These are phyloP conservation scores for Rhodotorula sp. DNA, from an alignment of 1,284 basidiomycete species.

Conservation along the genomic window DNA sequence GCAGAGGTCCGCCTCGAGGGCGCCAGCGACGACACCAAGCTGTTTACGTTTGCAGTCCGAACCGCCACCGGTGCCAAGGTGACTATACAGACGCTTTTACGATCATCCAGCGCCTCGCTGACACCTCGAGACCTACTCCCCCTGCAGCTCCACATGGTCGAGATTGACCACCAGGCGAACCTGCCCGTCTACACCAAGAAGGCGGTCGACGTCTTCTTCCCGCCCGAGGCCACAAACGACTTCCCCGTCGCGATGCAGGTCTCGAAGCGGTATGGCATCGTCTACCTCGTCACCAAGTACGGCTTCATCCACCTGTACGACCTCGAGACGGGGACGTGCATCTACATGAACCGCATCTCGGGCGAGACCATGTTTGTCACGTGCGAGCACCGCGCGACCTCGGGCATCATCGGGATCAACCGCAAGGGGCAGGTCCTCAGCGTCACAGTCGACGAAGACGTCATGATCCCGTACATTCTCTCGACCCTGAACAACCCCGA, in stretches of 20 bases:
- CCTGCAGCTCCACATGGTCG: constrained; percentile 87
- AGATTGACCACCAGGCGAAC: constrained; percentile 94
- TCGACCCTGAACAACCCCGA: constrained; percentile 93
- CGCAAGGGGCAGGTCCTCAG: constrained; percentile 96
- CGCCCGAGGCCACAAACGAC: constrained; percentile 94
- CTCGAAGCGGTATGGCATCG: constrained; percentile 92
- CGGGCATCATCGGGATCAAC: constrained; percentile 99
- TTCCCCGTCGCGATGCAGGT: constrained; percentile 99
- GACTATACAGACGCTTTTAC: no score
- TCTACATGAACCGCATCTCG: constrained; percentile 99
- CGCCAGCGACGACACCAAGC: constrained; percentile 75
- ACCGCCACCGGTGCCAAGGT: constrained; percentile 97
- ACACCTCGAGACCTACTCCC: neutral
- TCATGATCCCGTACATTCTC: constrained; percentile 92
- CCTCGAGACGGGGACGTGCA: constrained; percentile 94
- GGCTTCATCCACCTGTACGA: constrained; percentile 99
- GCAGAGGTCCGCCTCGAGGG: constrained; percentile 88
- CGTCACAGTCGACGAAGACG: constrained; percentile 94
- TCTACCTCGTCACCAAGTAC: constrained; percentile 98
- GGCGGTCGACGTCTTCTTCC: constrained; percentile 99
- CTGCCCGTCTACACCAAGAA: constrained; percentile 94
- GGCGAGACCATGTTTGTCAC: constrained; percentile 99
- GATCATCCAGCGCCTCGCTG: constrained; percentile 3
- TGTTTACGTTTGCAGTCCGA: constrained; percentile 94
- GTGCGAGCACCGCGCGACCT: constrained; percentile 86